Evolutionary conservation across 163 green algal genomes (phyloP).

Genomic region (Volvox carteri): DNA sequence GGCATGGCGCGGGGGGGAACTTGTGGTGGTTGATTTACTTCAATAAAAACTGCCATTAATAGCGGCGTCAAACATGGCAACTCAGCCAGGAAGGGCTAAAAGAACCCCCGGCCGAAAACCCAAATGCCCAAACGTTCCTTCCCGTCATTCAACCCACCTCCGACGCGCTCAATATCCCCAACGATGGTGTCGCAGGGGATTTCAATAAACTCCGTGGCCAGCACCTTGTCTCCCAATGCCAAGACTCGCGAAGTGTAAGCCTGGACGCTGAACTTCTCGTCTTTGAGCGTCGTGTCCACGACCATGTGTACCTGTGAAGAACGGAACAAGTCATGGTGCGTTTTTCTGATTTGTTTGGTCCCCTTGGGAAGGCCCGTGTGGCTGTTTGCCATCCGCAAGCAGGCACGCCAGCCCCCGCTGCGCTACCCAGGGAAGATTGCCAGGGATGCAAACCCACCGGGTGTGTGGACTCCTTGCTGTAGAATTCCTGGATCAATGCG

Average conservation of each 20-base stretch:
- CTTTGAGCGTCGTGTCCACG: conserved; percentile 87
- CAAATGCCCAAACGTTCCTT: no score
- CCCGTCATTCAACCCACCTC: conserved; percentile 75
- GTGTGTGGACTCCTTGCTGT: conserved; percentile 80
- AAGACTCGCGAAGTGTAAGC: conserved; percentile 87
- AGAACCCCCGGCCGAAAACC: no score
- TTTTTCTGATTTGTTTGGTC: background rate
- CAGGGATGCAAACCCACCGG: conserved; percentile 54
- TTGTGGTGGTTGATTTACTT: no score
- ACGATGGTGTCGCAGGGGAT: conserved; percentile 86
- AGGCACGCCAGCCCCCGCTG: no score
- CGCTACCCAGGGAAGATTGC: no score
- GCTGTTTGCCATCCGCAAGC: no score
- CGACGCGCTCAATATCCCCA: conserved; percentile 88
- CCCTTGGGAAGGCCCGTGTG: no score
- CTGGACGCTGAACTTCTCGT: conserved; percentile 76
- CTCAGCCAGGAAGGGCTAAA: no score
- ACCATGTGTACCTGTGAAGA: conserved; percentile 87
- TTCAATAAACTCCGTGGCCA: conserved; percentile 94
- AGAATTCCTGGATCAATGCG: conserved; percentile 97
- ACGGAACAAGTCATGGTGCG: background rate
- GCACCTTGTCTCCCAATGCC: conserved; percentile 72
- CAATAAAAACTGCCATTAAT: no score
- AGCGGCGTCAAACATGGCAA: no score
- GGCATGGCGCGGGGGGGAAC: no score